Base-by-base conservation (phyloP, 176 grass and related monocot genomes). In the Chrysopogon serrulatus region DNA sequence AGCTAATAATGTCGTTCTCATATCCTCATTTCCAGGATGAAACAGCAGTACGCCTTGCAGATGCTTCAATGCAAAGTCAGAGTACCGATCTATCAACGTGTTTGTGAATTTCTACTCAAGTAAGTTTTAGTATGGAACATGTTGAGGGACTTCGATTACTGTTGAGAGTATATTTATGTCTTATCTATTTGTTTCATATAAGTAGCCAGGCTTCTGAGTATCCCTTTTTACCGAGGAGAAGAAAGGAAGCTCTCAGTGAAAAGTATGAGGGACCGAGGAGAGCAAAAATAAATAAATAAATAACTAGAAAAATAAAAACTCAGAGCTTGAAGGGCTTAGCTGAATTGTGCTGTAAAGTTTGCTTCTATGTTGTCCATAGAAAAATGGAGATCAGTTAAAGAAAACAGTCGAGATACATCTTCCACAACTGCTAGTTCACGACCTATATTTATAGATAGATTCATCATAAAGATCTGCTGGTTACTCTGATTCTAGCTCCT, bases 31-130 rank as follows among this genome's bases (percentile, higher is more conserved):
- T 93, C 35, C 82, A 95, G 96, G 91, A 95, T 71, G 93, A 98
- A 79, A 86, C 87, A 78, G 96, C 96, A 35, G 37, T 34, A 27
- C 89, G 96, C 44, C 72, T 98, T 82, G 89, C 86, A 84, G 87
- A 94, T 62, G 81, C 86, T 86, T 90, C 90, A 54, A 86, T 93
- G 85, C 88, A 90, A 85, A 92, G 68, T 80, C 93, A 5, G 96
- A 98, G 68, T 98, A 94, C 62, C 85, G 93, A 40, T 86, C 89
- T 49, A 95, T 95, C 81, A 98, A 94, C 42, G 80, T 98, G 32
- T 95, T 95, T 85, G 96, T 98, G 23, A 90, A 98, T 79, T 98
- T 98, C 35, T 98, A 94, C 79, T 98, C 96, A 78, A 83, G 93
- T 95, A 88, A 79, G 27, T 17, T 83, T 57, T 75, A 57, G 3